Evolutionary conservation across 805 yeast species (phyloP), one percentile per base, ranked within the genome.

Genomic region (Saturnispora sanitii): DNA sequence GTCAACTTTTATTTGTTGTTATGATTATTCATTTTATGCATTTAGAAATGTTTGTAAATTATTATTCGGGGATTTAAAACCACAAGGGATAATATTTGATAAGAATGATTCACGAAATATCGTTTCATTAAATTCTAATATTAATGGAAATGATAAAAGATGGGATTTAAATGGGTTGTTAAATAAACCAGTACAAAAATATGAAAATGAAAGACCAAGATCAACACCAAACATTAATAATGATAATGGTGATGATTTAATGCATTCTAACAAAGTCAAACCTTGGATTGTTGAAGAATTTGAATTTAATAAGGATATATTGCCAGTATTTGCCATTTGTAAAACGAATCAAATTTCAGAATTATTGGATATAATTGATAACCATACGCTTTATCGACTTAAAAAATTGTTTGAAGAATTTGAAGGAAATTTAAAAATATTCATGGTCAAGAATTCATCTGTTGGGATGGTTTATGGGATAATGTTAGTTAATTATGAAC

Each of bases 241-340:
- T n/a, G n/a, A n/a, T n/a, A n/a, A n/a, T n/a, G n/a, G n/a, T n/a
- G n/a, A n/a, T n/a, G n/a, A n/a, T n/a, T n/a, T n/a, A n/a, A n/a
- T n/a, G n/a, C n/a, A n/a, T n/a, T n/a, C n/a, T n/a, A n/a, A n/a
- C n/a, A n/a, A 16, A 47, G 31, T 35, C 36, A 53, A 57, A 61
- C 53, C 58, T 35, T 76, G 82, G 82, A 60, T 76, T 32, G 81
- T 75, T 19, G 82, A 77, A 49, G 71, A 66, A 43, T 71, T 73
- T 49, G 67, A 70, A 44, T 50, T 68, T 20, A 57, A 60, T 16
- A 59, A 79, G 29, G 81, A 76, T 48, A 66, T 73, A 65, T 52
- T 64, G n/a, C 66, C 71, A 25, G 60, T 74, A 34, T 60, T 64
- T 13, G 60, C 62, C 31, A 56, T 73, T 40, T 61, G 71, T 61